Base-by-base conservation (phyloP, 169 alveolate genomes). In the Plasmodium sp. region DNA sequence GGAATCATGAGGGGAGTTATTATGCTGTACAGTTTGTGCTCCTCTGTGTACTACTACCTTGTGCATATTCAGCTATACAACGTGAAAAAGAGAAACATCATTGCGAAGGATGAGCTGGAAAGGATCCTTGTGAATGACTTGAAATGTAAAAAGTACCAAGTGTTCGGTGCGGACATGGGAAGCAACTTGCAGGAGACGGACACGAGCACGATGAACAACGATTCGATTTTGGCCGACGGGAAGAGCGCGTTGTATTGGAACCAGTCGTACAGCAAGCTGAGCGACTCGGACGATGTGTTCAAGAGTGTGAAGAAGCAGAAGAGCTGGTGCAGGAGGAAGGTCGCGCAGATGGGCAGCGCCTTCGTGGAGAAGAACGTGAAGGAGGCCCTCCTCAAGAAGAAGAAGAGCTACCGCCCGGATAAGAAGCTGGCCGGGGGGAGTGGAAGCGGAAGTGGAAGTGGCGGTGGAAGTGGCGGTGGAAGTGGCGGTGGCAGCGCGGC, bases 91-190 rank as follows among this genome's bases (percentile, higher is more conserved):
- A 77, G 62, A 62, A 48, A 27, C 31, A 58, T 88, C 18, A 14
- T 88, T 7, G 94, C 94, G 10, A 41, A 80, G 71, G 54, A 16
- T n/a, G 90, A 88, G 41, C 39, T 88, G 54, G 90, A 80, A 39
- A 88, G 33, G 34, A 80, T 88, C 5, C 54, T 88, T 36, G 5
- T 88, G n/a, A 88, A 43, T 16, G 90, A 67, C 34, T 58, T 88
- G 41, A 56, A 88, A 39, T 34, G 54, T 7, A 88, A 62, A 2
- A 73, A 88, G 82, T 62, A 88, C 22, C 81, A 80, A 43, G 2
- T 88, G 12, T 62, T 80, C 6, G 58, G 45, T 12, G 71, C 14
- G 1, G 39, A 80, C n/a, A 3, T 1, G 16, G 45, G 41, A 9
- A 79, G 43, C 22, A 51, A 33, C 16, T 12, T 80, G 48, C 36